Percentiles rank a stretch among this genome's conserved stretches.
Evolutionary conservation across 768 basidiomycete genomes (phyloP).

Genomic region (Pleurotus eryngii): DNA sequence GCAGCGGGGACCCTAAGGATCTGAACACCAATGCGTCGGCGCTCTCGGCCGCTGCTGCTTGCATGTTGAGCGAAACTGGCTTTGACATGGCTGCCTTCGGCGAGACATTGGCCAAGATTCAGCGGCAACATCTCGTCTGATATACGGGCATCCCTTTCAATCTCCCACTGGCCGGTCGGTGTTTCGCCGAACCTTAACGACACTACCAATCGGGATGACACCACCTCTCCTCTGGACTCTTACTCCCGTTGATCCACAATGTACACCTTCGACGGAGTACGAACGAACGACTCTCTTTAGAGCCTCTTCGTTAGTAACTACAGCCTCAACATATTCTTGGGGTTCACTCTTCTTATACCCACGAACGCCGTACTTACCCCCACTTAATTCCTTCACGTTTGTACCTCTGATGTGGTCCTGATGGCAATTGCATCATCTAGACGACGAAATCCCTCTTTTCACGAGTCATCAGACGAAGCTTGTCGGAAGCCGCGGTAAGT

Average conservation of each 20-base stretch:
- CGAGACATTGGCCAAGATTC: conserved; percentile 19
- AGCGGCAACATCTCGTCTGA: conserved; percentile 8
- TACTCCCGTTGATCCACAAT: background rate
- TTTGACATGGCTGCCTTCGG: conserved; percentile 23
- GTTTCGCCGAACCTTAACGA: background rate
- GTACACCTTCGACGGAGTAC: background rate
- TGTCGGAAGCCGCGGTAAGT: background rate
- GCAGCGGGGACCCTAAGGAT: conserved; percentile 3
- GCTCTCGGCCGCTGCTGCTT: conserved; percentile 11
- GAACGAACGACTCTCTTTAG: background rate
- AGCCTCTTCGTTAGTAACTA: too few relatives aligned
- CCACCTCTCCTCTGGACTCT: background rate
- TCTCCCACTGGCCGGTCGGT: background rate
- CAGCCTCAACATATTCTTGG: too few relatives aligned
- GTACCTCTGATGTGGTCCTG: background rate
- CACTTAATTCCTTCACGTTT: background rate
- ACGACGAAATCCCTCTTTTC: background rate
- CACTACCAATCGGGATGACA: background rate
- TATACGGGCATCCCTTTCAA: background rate
- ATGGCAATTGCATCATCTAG: background rate
- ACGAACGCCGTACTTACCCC: background rate
- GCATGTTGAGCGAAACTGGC: conserved; percentile 20
- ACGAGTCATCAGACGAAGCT: background rate
- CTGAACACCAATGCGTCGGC: conserved; percentile 1
- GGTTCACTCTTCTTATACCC: background rate